Percentiles rank a stretch among this genome's conserved stretches.
Evolutionary conservation across 805 yeast genomes (phyloP).

Genomic region (Ascoidea tarda): DNA sequence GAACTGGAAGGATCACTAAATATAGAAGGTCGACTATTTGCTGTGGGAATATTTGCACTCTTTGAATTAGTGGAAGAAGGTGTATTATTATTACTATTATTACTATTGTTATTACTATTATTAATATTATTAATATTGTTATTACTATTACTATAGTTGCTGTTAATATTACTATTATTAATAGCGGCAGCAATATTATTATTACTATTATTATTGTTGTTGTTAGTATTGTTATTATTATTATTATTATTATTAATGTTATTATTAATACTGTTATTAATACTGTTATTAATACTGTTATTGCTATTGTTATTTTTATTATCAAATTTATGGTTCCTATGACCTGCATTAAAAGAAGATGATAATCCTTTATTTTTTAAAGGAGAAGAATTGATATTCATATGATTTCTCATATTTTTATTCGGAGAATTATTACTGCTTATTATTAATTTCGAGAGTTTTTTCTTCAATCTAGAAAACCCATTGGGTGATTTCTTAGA

Average conservation of each 20-base stretch:
- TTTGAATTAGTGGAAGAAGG: too few relatives aligned
- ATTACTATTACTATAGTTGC: not conserved
- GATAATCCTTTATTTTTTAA: conserved; percentile 1
- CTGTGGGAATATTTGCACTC: too few relatives aligned
- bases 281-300: not conserved
- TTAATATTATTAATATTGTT: not conserved
- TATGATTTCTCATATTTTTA: not conserved
- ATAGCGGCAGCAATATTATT: too few relatives aligned
- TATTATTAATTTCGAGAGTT: conserved; percentile 8
- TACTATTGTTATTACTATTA: too few relatives aligned
- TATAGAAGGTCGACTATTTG: too few relatives aligned
- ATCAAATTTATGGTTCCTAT: conserved; percentile 3
- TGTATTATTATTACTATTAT: too few relatives aligned
- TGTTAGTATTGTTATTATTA: not conserved
- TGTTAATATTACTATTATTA: not conserved
- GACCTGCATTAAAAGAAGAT: conserved; percentile 1
- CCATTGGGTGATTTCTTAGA: conserved; percentile 1
- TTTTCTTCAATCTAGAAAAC: conserved; percentile 8
- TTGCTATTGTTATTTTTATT: conserved; percentile 5
- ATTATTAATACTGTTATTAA: conserved; percentile 5
- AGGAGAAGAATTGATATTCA: not conserved
- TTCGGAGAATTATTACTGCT: conserved; percentile 2
- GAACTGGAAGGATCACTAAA: too few relatives aligned
- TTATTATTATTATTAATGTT: not conserved
- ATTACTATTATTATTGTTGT: not conserved